These are phyloP conservation scores for Isoetes taiwanensis DNA, from an alignment of 75 land plant species.

Conservation along the genomic window DNA sequence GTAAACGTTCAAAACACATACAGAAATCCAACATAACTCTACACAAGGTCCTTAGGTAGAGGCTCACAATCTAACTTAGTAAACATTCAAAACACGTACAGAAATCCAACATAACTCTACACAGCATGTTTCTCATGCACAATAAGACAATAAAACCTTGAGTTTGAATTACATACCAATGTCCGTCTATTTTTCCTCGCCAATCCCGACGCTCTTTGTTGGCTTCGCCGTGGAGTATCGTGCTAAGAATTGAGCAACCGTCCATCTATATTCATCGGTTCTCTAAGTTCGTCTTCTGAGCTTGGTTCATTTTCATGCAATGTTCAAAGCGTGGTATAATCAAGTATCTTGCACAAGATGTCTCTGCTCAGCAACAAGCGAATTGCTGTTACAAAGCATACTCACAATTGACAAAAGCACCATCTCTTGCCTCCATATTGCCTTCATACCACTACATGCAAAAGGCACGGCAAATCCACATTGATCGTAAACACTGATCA, in stretches of 20 bases:
- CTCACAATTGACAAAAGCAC: no score
- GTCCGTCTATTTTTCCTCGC: conserved; percentile 71
- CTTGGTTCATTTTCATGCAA: conserved; percentile 56
- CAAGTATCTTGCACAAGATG: conserved; percentile 80
- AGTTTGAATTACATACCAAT: conserved; percentile 52
- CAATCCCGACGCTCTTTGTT: conserved; percentile 61
- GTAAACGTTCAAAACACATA: no score
- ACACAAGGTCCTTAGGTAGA: no score
- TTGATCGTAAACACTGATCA: no score
- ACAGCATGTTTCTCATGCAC: no score
- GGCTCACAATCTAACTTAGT: no score
- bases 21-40: no score
- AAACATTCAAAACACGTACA: no score
- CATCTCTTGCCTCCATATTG: neutral
- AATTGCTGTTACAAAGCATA: no score
- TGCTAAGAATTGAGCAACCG: conserved; percentile 20
- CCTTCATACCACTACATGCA: neutral
- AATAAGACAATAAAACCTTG: no score
- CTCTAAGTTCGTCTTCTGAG: conserved; percentile 35
- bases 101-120: no score
- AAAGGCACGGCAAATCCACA: no score
- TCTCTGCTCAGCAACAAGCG: conserved; percentile 46
- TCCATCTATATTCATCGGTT: conserved; percentile 77
- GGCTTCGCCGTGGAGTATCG: conserved; percentile 47
- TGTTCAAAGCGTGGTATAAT: conserved; percentile 41